Conservation (phyloP, 768 basidiomycete species). For the Hebeloma cylindrosporum region DNA sequence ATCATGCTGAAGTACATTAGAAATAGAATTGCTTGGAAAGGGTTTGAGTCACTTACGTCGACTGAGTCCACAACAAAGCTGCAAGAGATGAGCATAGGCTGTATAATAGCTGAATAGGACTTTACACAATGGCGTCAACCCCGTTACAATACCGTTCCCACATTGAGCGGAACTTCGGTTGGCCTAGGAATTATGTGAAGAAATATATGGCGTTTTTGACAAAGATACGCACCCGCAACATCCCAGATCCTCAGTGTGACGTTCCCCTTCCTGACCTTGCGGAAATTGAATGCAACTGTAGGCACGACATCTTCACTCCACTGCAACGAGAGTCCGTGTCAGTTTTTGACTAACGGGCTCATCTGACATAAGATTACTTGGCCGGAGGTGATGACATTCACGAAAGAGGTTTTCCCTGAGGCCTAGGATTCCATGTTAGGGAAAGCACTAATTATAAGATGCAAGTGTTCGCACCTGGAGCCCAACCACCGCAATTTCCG, state of each 20-base stretch:
- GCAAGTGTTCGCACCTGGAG: conserved; percentile 57
- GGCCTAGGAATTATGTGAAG: conserved; percentile 49
- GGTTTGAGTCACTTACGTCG: conserved; percentile 60
- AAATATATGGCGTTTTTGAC: neutral
- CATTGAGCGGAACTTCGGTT: conserved; percentile 92
- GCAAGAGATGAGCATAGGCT: conserved; percentile 7
- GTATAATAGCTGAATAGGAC: conserved; percentile 14
- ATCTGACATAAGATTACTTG: conserved; percentile 45
- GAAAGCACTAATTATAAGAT: neutral
- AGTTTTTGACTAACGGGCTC: neutral
- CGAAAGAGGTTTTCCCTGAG: conserved; percentile 93
- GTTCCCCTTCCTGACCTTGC: conserved; percentile 86
- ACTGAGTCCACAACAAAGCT: conserved; percentile 93
- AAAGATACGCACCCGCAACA: conserved; percentile 67
- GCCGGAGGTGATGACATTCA: conserved; percentile 87
- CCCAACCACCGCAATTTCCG: conserved; percentile 90
- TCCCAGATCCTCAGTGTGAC: conserved; percentile 95
- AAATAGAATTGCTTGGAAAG: neutral
- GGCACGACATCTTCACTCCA: conserved; percentile 98
- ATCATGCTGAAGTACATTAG: conserved; percentile 51
- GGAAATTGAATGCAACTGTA: conserved; percentile 90
- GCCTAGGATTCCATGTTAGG: conserved; percentile 48
- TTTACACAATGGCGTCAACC: conserved; percentile 89
- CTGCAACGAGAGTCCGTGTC: conserved; percentile 37
- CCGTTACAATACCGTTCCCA: conserved; percentile 95